These are phyloP conservation scores for Calonectria hawksworthii DNA, from an alignment of 2,329 filamentous ascomycete species.

Conservation along the genomic window DNA sequence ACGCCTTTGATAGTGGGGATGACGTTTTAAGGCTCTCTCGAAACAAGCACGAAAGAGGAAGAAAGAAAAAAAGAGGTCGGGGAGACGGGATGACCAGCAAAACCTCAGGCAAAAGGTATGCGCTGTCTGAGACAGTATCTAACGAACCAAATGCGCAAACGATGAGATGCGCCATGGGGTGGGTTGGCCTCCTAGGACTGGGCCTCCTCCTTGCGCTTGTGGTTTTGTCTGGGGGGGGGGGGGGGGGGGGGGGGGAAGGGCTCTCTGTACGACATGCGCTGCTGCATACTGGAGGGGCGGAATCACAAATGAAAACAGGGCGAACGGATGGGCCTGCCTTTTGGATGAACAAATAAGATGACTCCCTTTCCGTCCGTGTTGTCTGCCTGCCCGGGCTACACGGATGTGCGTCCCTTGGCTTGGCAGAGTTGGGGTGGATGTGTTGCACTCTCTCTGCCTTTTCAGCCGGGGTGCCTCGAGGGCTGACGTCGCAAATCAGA, in stretches of 20 bases:
- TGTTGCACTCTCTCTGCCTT: background rate
- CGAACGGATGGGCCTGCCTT: background rate
- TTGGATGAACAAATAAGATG: background rate
- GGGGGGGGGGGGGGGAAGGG: no score
- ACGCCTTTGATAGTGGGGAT: background rate
- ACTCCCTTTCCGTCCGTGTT: background rate
- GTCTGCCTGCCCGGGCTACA: background rate
- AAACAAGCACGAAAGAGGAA: background rate
- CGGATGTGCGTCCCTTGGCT: background rate
- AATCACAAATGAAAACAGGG: constrained; percentile 14
- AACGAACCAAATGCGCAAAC: background rate
- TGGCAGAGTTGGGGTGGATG: background rate
- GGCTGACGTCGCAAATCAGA: background rate
- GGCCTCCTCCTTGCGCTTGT: background rate
- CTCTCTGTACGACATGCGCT: constrained; percentile 5
- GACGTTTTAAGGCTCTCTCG: background rate
- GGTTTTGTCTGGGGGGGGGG: constrained; percentile 1
- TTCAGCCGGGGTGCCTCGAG: constrained; percentile 1
- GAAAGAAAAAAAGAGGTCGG: background rate
- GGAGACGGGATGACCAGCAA: background rate
- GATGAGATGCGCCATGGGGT: background rate
- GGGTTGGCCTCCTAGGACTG: background rate
- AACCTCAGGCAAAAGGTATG: background rate
- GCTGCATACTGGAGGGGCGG: constrained; percentile 5
- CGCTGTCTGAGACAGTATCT: background rate